Base-by-base conservation (phyloP, 345 rosid species). In the Lenwebbia sp. region DNA sequence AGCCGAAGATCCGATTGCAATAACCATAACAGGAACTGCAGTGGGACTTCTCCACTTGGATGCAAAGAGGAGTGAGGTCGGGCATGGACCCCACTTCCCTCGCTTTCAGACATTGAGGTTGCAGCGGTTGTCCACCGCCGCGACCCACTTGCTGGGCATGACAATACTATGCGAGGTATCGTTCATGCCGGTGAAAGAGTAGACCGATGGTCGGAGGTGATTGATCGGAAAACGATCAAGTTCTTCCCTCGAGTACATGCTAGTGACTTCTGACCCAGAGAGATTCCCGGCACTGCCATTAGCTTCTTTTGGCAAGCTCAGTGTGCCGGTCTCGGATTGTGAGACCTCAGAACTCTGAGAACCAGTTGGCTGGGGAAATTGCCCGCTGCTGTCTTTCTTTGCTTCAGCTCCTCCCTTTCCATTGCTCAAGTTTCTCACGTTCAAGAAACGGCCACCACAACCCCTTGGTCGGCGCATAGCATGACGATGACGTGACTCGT, bases 391-490 rank as follows among this genome's bases (percentile, higher is more conserved):
- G 41, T 87, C 81, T 84, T 86, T 91, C 90, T 93, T 90, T 83
- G 65, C 88, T 70, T 88, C 91, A 75, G 4, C 85, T 86, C 87
- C 91, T 6, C 84, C 90, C 85, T 88, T 89, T 26, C 65, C 91
- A 26, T 57, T 49, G 82, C 86, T 86, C 49, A 40, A 57, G 82
- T 44, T 87, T 88, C 92, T 95, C 1, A 93, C 84, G 88, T 96
- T 97, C 94, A 97, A 86, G 93, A 97, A 97, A 83, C 99, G 95
- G n/a, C 99, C 99, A 21, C 99, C 99, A 0, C 91, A 92, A 84
- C 99, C 99, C 90, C 99, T 94, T 82, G 98, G 99, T 74, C 98
- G 96, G 74, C 99, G 98, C 94, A 97, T 89, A 84, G 99, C 99
- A 84, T 97, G 99, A 57, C 94, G 96, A 90, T 96, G 99, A 83